Evolutionary conservation across 2,329 filamentous ascomycete species (phyloP).

Genomic region (Exophiala bonariae): DNA sequence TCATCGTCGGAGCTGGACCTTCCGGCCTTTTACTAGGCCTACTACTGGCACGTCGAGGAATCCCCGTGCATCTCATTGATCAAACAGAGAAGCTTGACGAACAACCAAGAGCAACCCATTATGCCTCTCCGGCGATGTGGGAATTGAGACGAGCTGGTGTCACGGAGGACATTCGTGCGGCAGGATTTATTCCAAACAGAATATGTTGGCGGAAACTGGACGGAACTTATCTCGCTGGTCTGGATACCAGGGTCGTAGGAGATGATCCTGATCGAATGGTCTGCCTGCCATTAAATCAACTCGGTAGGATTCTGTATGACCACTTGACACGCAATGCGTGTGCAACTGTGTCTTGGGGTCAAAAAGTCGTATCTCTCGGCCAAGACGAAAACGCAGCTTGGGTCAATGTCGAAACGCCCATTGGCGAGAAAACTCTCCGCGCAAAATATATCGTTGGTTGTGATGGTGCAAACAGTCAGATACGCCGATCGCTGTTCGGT

Average conservation of each 20-base stretch:
- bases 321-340: constrained; percentile 36
- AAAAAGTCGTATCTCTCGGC: constrained; percentile 32
- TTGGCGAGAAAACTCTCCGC: constrained; percentile 13
- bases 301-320: constrained; percentile 43
- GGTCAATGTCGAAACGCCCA: constrained; percentile 20
- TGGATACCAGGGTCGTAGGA: constrained; percentile 33
- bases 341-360: constrained; percentile 45
- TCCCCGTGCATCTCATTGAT: constrained; percentile 48
- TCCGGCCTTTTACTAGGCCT: constrained; percentile 34
- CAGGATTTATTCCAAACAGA: constrained; percentile 43
- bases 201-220: constrained; percentile 48
- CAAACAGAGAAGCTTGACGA: constrained; percentile 55
- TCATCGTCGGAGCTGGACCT: constrained; percentile 37
- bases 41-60: constrained; percentile 32
- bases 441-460: constrained; percentile 45
- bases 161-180: constrained; percentile 48
- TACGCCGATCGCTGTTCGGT: constrained; percentile 17
- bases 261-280: constrained; percentile 40
- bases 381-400: constrained; percentile 23
- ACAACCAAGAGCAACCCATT: constrained; percentile 65
- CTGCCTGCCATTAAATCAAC: constrained; percentile 44
- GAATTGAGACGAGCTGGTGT: constrained; percentile 61
- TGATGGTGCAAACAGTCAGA: constrained; percentile 31
- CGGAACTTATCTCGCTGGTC: constrained; percentile 33
- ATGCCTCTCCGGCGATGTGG: constrained; percentile 58